Conservation (phyloP, 202 grass and related monocot genomes). For the Setaria viridis region DNA sequence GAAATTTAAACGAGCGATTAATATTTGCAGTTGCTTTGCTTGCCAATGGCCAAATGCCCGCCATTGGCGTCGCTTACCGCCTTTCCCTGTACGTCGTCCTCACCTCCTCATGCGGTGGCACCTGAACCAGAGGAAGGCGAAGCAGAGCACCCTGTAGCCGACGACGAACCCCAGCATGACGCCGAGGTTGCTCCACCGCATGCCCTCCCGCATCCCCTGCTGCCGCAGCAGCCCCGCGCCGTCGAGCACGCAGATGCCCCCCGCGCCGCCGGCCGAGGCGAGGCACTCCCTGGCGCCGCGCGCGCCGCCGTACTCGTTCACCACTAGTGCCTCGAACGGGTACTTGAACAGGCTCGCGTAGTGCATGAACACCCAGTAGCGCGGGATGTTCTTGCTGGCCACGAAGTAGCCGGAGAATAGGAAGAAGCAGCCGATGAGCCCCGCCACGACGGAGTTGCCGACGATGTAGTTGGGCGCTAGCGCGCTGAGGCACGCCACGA, state of each 20-base stretch:
- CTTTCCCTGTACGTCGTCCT: background rate
- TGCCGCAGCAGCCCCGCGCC: constrained; percentile 71
- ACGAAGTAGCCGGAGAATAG: constrained; percentile 99
- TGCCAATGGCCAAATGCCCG: constrained; percentile 16
- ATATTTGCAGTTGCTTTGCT: constrained; percentile 48
- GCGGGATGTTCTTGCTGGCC: constrained; percentile 72
- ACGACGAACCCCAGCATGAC: constrained; percentile 84
- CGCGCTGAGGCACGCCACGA: constrained; percentile 83
- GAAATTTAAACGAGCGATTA: constrained; percentile 24
- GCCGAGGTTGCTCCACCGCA: constrained; percentile 79
- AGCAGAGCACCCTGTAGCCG: constrained; percentile 91
- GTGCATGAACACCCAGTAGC: constrained; percentile 98
- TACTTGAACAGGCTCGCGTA: constrained; percentile 99
- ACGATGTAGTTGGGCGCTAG: constrained; percentile 89
- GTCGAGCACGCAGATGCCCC: constrained; percentile 54
- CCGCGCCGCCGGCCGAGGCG: constrained; percentile 45
- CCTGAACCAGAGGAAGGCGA: constrained; percentile 82
- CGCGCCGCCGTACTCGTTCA: constrained; percentile 88
- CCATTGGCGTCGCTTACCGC: constrained; percentile 12
- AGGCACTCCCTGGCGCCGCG: constrained; percentile 71
- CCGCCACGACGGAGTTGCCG: constrained; percentile 82
- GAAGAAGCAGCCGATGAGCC: constrained; percentile 93
- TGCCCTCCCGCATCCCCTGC: constrained; percentile 74
- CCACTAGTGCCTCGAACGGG: constrained; percentile 86
- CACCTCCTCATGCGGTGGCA: constrained; percentile 76